Conservation (phyloP, 257 asterid species). For the Handroanthus guayacan region DNA sequence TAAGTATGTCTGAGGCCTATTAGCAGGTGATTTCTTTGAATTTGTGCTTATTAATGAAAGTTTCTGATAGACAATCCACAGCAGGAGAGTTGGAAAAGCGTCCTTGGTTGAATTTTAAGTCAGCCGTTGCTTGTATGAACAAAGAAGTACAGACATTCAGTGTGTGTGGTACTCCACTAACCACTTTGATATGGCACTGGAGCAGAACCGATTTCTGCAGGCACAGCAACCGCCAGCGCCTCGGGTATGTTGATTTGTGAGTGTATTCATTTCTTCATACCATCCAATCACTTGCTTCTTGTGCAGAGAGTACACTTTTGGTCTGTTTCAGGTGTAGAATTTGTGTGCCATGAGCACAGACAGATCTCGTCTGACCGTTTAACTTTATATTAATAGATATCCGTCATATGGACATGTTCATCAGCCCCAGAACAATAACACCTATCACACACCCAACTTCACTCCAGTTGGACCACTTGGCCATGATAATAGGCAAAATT, state of each 20-base stretch:
- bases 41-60: constrained; percentile 25
- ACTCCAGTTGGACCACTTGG: no score
- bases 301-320: background rate
- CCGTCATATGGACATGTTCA: no score
- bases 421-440: no score
- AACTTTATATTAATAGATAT: background rate
- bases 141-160: constrained; percentile 1
- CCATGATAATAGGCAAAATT: no score
- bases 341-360: constrained; percentile 7
- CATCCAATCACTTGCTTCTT: constrained; percentile 19
- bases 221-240: constrained; percentile 57
- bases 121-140: background rate
- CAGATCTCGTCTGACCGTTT: constrained; percentile 7
- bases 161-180: constrained; percentile 21
- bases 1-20: background rate
- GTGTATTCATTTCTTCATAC: constrained; percentile 11
- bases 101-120: constrained; percentile 28
- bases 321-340: background rate
- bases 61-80: constrained; percentile 13
- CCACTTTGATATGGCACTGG: constrained; percentile 51
- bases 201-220: constrained; percentile 66
- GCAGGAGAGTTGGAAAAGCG: constrained; percentile 26
- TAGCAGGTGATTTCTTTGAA: background rate
- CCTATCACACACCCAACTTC: no score
- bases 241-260: constrained; percentile 52